Evolutionary conservation across 441 rosid genomes (phyloP).

Genomic region (Populus hybrid): DNA sequence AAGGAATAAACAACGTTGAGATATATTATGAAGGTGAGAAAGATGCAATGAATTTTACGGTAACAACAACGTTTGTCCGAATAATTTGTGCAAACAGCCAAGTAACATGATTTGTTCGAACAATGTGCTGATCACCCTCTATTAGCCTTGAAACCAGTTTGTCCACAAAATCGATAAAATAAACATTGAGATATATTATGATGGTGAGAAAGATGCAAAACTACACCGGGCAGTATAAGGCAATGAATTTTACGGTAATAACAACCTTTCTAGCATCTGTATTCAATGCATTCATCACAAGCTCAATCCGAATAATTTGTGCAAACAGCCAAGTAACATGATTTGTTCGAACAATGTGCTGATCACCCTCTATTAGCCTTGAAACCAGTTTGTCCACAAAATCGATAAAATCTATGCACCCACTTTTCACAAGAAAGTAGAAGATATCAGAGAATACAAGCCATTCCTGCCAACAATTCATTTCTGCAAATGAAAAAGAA

Average conservation of each 20-base stretch:
- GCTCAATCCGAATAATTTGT: constrained; percentile 83
- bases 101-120: constrained; percentile 96
- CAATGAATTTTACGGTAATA: constrained; percentile 8
- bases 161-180: constrained; percentile 94
- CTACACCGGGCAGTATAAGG: constrained; percentile 9
- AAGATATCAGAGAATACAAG: constrained; percentile 91
- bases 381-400: constrained; percentile 89
- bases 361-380: constrained; percentile 72
- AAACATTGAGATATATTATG: constrained; percentile 20
- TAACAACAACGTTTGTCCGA: constrained; percentile 69
- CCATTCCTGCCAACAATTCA: constrained; percentile 99
- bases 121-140: constrained; percentile 72
- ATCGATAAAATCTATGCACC: constrained; percentile 93
- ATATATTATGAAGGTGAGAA: not conserved
- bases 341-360: constrained; percentile 85
- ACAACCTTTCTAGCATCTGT: constrained; percentile 82
- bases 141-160: constrained; percentile 81
- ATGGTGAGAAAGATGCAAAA: constrained; percentile 5
- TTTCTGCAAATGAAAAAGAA: constrained; percentile 52
- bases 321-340: constrained; percentile 98
- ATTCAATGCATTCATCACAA: constrained; percentile 75
- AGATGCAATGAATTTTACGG: constrained; percentile 8
- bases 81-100: constrained; percentile 95
- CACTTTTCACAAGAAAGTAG: constrained; percentile 84
- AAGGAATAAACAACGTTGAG: not conserved